Conservation (phyloP, 1,139 yeast genomes). For the Ashbya aceris region DNA sequence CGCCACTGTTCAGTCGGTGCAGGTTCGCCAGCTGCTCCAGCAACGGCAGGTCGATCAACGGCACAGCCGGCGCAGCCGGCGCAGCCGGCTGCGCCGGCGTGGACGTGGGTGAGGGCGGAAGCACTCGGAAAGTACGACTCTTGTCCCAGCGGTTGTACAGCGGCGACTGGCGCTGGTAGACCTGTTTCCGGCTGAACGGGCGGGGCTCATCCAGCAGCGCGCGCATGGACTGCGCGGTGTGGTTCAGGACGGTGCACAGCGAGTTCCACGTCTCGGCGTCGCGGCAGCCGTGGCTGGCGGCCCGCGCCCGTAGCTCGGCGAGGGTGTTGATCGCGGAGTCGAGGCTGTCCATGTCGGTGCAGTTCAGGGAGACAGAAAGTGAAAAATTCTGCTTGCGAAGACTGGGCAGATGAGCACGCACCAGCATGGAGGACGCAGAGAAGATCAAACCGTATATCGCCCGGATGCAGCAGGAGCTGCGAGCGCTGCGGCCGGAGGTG, state of each 20-base stretch:
- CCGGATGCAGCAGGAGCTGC: constrained; percentile 19
- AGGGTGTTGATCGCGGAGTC: background rate
- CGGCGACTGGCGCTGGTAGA: constrained; percentile 11
- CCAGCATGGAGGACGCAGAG: constrained; percentile 23
- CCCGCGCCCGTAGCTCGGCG: background rate
- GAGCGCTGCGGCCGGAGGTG: constrained; percentile 15
- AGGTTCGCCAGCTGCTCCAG: constrained; percentile 14
- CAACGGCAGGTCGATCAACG: constrained; percentile 8
- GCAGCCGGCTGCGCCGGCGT: background rate
- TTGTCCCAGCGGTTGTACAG: constrained; percentile 11
- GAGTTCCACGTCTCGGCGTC: background rate
- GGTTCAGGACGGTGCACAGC: background rate
- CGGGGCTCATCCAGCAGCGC: background rate
- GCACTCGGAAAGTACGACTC: constrained; percentile 13
- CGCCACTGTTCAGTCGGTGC: constrained; percentile 8
- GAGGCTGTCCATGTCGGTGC: background rate
- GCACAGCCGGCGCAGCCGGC: background rate
- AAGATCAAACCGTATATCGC: constrained; percentile 25
- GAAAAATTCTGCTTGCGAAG: no score
- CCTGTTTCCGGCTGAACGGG: background rate
- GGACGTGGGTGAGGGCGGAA: constrained; percentile 12
- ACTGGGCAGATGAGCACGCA: no score
- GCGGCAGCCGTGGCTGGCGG: background rate
- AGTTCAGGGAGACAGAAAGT: no score
- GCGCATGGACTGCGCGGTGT: background rate